A percentile compares a stretch with the other conserved stretches of the same genome.
Evolutionary conservation across 805 yeast genomes (phyloP).

Genomic region (Candida tibetensis): DNA sequence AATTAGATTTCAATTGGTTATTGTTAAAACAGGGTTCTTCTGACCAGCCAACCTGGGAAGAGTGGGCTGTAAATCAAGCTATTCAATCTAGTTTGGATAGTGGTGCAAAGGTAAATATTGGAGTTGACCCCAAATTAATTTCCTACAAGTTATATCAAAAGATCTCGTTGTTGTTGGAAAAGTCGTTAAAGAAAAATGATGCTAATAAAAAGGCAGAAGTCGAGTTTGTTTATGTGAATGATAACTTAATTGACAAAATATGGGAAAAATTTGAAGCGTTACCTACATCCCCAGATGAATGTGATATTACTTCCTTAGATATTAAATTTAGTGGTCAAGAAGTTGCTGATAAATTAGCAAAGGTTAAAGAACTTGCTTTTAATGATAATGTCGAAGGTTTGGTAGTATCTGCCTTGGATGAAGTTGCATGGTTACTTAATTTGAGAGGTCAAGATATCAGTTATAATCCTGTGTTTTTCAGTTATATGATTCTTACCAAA

Average conservation of each 20-base stretch:
- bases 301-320: slow-evolving; percentile 50
- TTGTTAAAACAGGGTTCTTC: slow-evolving; percentile 51
- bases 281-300: slow-evolving; percentile 53
- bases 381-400: slow-evolving; percentile 28
- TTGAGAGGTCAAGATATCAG: slow-evolving; percentile 55
- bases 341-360: slow-evolving; percentile 53
- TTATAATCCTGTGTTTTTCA: slow-evolving; percentile 53
- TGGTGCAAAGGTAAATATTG: slow-evolving; percentile 35
- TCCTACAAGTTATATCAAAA: slow-evolving; percentile 34
- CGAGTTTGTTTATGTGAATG: slow-evolving; percentile 43
- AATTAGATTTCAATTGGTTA: slow-evolving; percentile 59
- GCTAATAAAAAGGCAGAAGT: slow-evolving; percentile 31
- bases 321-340: slow-evolving; percentile 63
- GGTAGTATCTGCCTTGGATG: slow-evolving; percentile 49
- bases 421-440: slow-evolving; percentile 53
- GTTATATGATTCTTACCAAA: slow-evolving; percentile 35
- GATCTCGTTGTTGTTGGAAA: slow-evolving; percentile 29
- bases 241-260: slow-evolving; percentile 70
- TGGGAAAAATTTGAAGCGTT: slow-evolving; percentile 67
- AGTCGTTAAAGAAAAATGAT: slow-evolving; percentile 17
- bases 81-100: slow-evolving; percentile 48
- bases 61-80: slow-evolving; percentile 54
- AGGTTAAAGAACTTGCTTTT: slow-evolving; percentile 28
- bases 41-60: slow-evolving; percentile 55
- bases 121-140: slow-evolving; percentile 51